Percentiles rank a stretch among this genome's conserved stretches.
Conservation (phyloP, 2,329 filamentous ascomycete genomes). For the Fusarium falciforme region DNA sequence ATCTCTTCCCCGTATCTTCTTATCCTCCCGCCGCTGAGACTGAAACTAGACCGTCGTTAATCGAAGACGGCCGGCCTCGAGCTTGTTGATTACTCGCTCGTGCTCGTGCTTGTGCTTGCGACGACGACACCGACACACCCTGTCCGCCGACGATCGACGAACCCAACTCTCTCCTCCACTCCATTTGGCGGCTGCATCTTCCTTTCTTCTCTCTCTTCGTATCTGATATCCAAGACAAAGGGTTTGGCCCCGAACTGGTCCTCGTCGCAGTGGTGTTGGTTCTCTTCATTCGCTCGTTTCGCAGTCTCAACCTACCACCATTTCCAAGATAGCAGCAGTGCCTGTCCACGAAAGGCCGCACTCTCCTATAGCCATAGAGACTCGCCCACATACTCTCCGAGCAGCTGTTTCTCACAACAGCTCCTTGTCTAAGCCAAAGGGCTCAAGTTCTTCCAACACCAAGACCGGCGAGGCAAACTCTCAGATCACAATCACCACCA, state of each 20-base stretch:
- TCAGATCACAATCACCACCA: slow-evolving; percentile 14
- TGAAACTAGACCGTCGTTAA: slow-evolving; percentile 23
- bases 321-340: background rate
- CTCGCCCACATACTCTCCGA: background rate
- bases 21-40: slow-evolving; percentile 7
- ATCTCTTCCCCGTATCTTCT: slow-evolving; percentile 25
- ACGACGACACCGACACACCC: slow-evolving; percentile 4
- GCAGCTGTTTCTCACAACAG: background rate
- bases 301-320: background rate
- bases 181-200: slow-evolving; percentile 1
- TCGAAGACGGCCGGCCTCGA: slow-evolving; percentile 5
- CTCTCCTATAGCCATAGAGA: background rate
- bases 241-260: background rate
- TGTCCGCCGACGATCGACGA: background rate
- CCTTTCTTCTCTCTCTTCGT: background rate
- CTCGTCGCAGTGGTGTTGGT: background rate
- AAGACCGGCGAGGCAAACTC: background rate
- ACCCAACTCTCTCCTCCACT: background rate
- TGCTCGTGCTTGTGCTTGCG: slow-evolving; percentile 6
- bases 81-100: slow-evolving; percentile 7
- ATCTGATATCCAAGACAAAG: background rate
- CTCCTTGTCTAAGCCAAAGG: background rate
- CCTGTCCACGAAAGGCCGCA: background rate
- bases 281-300: background rate
- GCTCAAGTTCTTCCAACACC: background rate